These are phyloP conservation scores for Schwanniomyces sp. DNA, from an alignment of 805 yeast genomes.

Conservation along the genomic window DNA sequence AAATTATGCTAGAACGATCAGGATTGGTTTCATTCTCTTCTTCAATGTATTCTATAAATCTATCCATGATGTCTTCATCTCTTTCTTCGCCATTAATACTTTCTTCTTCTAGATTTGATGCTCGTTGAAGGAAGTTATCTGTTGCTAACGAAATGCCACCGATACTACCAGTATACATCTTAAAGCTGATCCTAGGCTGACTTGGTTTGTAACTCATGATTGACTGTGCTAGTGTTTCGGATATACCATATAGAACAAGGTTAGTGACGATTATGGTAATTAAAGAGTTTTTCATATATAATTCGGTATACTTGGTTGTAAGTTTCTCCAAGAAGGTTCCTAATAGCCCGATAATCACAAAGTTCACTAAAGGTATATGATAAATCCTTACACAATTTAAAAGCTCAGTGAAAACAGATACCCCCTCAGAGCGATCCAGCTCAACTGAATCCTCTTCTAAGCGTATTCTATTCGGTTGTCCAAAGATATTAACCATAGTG, in stretches of 20 bases:
- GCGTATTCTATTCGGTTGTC: neutral
- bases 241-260: slow-evolving; percentile 79
- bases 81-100: neutral
- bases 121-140: slow-evolving; percentile 6
- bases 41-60: slow-evolving; percentile 34
- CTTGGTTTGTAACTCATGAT: slow-evolving; percentile 33
- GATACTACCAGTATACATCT: slow-evolving; percentile 1
- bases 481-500: neutral
- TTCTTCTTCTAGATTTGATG: slow-evolving; percentile 9
- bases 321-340: slow-evolving; percentile 50
- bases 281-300: slow-evolving; percentile 65
- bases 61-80: slow-evolving; percentile 20
- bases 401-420: slow-evolving; percentile 14
- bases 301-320: slow-evolving; percentile 55
- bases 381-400: slow-evolving; percentile 38
- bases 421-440: neutral
- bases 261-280: slow-evolving; percentile 83
- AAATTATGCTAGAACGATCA: slow-evolving; percentile 5
- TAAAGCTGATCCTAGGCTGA: slow-evolving; percentile 21
- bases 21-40: slow-evolving; percentile 22
- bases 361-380: slow-evolving; percentile 58
- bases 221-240: slow-evolving; percentile 87
- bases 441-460: neutral
- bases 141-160: slow-evolving; percentile 19
- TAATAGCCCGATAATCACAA: slow-evolving; percentile 49